Evolutionary conservation across 305 asterid species (phyloP).

Genomic region (Stenogyne calaminthoides): DNA sequence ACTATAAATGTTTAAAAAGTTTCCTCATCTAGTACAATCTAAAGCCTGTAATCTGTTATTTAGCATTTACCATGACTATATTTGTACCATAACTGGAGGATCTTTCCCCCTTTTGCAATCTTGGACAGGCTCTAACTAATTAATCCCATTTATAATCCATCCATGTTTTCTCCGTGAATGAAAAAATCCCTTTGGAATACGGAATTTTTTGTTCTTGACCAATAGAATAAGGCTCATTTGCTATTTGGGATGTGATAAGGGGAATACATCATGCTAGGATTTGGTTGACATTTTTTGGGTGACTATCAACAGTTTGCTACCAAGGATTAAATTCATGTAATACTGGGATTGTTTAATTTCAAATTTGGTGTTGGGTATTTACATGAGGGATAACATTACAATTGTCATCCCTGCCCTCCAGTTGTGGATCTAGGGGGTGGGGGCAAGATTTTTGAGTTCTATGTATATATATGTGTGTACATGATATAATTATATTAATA

Average conservation of each 20-base stretch:
- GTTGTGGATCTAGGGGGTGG: neutral
- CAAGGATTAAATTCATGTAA: neutral
- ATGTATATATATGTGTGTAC: neutral
- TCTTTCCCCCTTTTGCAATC: constrained; percentile 1
- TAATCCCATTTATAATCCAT: neutral
- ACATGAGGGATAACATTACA: neutral
- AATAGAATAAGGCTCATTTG: neutral
- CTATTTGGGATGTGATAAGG: neutral
- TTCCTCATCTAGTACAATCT: constrained; percentile 5
- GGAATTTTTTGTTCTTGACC: neutral
- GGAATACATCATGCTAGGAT: neutral
- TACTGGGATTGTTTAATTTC: neutral
- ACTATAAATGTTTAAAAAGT: neutral
- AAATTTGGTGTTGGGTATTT: neutral
- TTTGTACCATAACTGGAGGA: neutral
- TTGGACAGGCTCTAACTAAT: neutral
- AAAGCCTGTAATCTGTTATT: neutral
- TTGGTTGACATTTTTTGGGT: neutral
- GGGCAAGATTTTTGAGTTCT: neutral
- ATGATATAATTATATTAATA: neutral
- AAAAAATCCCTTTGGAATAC: neutral
- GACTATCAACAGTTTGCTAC: neutral
- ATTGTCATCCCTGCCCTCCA: neutral
- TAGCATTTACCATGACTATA: neutral
- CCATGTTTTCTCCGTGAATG: neutral